phyloP scores from a whole-genome alignment of 2,329 filamentous ascomycete species.

The Keithomyces neogunnii region DNA sequence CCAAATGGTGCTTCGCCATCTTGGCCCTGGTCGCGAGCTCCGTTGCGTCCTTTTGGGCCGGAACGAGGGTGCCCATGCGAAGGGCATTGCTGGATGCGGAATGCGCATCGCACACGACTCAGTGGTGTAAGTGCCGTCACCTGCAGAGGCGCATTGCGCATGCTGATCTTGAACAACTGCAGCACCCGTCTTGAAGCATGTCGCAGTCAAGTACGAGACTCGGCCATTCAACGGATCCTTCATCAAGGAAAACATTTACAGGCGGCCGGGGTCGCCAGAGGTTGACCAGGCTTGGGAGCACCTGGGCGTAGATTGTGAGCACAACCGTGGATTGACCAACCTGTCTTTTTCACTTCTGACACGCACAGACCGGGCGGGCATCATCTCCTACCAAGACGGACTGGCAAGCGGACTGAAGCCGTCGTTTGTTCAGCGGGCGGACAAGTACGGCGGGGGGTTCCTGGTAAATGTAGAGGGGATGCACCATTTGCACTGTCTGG shows the following conservation, averaged over 20 bases:
- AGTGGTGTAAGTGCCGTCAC: conserved; percentile 24
- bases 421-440: conserved; percentile 46
- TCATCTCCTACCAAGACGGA: conserved; percentile 42
- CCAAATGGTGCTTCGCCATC: not conserved
- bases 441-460: conserved; percentile 50
- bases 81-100: conserved; percentile 3
- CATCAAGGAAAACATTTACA: conserved; percentile 43
- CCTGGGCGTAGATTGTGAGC: conserved; percentile 35
- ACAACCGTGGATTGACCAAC: not conserved
- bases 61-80: not conserved
- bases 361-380: conserved; percentile 31
- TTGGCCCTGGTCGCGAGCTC: conserved; percentile 1
- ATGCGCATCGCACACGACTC: conserved; percentile 24
- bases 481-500: conserved; percentile 51
- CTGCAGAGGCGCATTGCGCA: not conserved
- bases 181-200: conserved; percentile 26
- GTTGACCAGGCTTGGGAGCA: conserved; percentile 49
- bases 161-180: no score
- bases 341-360: not conserved
- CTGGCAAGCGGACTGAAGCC: conserved; percentile 38
- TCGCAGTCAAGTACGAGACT: conserved; percentile 21
- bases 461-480: conserved; percentile 48
- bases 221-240: conserved; percentile 49
- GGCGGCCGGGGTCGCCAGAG: conserved; percentile 38
- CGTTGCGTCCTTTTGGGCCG: conserved; percentile 6